Base-by-base conservation (phyloP, 331 rosid species). In the Acacia pycnantha region DNA sequence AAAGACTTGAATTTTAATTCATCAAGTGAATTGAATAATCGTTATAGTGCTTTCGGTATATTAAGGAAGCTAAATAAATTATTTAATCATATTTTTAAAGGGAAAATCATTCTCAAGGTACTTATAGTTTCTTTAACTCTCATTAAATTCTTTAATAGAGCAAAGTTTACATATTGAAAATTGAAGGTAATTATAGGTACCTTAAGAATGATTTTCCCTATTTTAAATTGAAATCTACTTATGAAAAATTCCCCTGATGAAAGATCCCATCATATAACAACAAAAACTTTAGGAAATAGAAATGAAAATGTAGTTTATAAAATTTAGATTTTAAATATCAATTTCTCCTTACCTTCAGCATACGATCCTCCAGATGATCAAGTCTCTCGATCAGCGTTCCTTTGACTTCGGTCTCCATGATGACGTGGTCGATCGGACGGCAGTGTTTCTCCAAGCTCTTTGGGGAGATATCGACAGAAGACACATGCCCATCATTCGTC, bases 361-460 rank as follows among this genome's bases (percentile, higher is more conserved):
- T 80, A 1, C 97, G 88, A 41, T 89, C 93, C 87, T 95, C 98
- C 4, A 90, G 80, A 1, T 70, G 90, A 5, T 85, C 86, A 37
- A 93, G 92, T 84, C 98, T 87, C 77, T 93, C 92, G 0, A 95
- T 82, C 15, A 93, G 77, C 0, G 92, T 89, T 62, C 98, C 98
- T 84, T 92, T 93, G 44, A 81, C 83, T 76, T 88, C 89, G 0
- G 90, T 84, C 85, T 90, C 94, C 86, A 83, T 83, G 50, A 92
- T 79, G 50, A 88, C 97, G 40, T 70, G 81, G 76, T 84, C 77
- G 1, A 95, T 89, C 73, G 96, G 97, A 87, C 96, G 94, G 89
- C 98, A 89, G 78, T 89, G 94, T 92, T 88, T 93, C 93, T 89
- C 93, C 31, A 92, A 75, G 84, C 96, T 89, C 83, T 67, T 83